A percentile compares a stretch with the other conserved stretches of the same genome.
phyloP scores from a whole-genome alignment of 495 filamentous ascomycete species.

The Letharia columbiana region DNA sequence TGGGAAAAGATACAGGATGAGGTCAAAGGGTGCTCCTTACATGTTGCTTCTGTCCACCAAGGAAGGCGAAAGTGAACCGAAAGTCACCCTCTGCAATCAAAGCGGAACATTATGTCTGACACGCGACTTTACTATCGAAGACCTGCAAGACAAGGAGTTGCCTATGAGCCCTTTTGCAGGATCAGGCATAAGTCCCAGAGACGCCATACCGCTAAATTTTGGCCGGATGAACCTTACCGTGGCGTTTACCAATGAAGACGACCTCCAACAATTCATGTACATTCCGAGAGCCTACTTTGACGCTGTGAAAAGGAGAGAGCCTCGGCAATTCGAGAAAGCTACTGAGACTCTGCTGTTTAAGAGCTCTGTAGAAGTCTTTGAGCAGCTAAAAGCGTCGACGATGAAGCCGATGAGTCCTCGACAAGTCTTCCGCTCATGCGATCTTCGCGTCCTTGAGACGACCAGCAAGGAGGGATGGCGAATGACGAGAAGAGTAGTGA shows the following conservation, averaged over 20 bases:
- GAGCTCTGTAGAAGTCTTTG: conserved; percentile 32
- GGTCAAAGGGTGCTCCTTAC: conserved; percentile 36
- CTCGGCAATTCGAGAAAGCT: conserved; percentile 32
- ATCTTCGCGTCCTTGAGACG: conserved; percentile 37
- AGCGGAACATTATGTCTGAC: conserved; percentile 36
- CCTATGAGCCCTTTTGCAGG: conserved; percentile 15
- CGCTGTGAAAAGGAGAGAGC: conserved; percentile 32
- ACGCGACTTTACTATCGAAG: conserved; percentile 27
- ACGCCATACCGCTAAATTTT: conserved; percentile 33
- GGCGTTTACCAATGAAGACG: conserved; percentile 31
- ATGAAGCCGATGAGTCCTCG: conserved; percentile 34
- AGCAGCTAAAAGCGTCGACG: conserved; percentile 30
- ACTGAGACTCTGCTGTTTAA: conserved; percentile 34
- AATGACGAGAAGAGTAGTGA: conserved; percentile 34
- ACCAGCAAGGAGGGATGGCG: conserved; percentile 35
- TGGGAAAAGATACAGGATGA: conserved; percentile 33
- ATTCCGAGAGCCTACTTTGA: conserved; percentile 36
- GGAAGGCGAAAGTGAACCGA: conserved; percentile 37
- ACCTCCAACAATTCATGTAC: conserved; percentile 32
- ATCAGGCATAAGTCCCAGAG: conserved; percentile 14
- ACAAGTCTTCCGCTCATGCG: conserved; percentile 30
- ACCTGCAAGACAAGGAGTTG: conserved; percentile 12
- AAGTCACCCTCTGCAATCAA: conserved; percentile 38
- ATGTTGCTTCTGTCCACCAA: conserved; percentile 35
- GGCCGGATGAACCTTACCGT: conserved; percentile 29